Evolutionary conservation across 768 basidiomycete genomes (phyloP).

Genomic region (Hirschioporus abietinus): DNA sequence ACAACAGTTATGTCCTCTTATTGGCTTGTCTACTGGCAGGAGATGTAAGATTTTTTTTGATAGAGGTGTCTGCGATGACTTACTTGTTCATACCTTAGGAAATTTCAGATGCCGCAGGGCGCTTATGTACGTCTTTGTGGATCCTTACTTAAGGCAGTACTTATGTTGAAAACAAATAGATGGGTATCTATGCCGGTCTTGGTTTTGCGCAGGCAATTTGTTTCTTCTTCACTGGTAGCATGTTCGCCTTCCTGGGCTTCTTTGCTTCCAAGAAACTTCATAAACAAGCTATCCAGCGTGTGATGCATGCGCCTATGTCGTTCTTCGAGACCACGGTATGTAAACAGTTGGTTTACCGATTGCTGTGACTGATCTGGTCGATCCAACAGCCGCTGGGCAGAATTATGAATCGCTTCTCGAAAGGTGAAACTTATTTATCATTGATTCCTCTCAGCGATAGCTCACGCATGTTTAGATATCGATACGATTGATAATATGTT

Average conservation of each 20-base stretch:
- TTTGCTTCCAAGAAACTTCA: slow-evolving; percentile 72
- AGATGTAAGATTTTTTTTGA: slow-evolving; percentile 34
- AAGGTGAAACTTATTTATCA: slow-evolving; percentile 36
- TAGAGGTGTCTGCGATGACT: slow-evolving; percentile 8
- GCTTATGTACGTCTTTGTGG: slow-evolving; percentile 57
- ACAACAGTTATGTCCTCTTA: slow-evolving; percentile 68
- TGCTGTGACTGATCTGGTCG: slow-evolving; percentile 12
- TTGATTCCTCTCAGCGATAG: background rate
- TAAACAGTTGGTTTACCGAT: slow-evolving; percentile 2
- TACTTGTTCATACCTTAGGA: slow-evolving; percentile 24
- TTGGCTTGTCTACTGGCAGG: slow-evolving; percentile 81
- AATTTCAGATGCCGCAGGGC: slow-evolving; percentile 53
- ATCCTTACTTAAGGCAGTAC: background rate
- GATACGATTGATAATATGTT: slow-evolving; percentile 77
- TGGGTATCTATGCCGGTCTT: slow-evolving; percentile 74
- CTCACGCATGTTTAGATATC: slow-evolving; percentile 41
- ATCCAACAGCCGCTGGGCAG: slow-evolving; percentile 63
- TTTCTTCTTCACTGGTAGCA: slow-evolving; percentile 61
- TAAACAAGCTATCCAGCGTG: slow-evolving; percentile 58
- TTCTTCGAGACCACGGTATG: slow-evolving; percentile 84
- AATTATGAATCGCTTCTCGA: slow-evolving; percentile 88
- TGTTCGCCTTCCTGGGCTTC: slow-evolving; percentile 64
- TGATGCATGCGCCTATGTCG: slow-evolving; percentile 83
- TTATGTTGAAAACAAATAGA: slow-evolving; percentile 35
- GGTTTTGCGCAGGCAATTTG: slow-evolving; percentile 66